A percentile compares a stretch with the other conserved stretches of the same genome.
Evolutionary conservation across 352 stramenopile species (phyloP).

Genomic region (Blastocystis sp.): DNA sequence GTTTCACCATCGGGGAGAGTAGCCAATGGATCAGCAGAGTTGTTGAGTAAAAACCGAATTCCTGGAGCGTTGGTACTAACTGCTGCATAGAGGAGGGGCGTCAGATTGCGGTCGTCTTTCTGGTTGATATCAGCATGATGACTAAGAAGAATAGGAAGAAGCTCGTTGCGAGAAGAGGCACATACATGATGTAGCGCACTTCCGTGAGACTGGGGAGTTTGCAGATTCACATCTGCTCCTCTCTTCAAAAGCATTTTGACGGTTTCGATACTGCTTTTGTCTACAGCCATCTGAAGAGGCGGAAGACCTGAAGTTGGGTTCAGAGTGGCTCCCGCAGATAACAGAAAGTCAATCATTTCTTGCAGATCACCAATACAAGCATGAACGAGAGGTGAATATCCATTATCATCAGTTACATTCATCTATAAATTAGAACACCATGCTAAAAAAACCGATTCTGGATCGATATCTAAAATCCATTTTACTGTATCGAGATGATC

Average conservation of each 20-base stretch:
- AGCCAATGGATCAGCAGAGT: constrained; percentile 7
- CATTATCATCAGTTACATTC: constrained; percentile 1
- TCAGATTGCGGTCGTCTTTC: neutral
- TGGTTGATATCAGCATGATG: constrained; percentile 1
- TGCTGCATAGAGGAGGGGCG: constrained; percentile 35
- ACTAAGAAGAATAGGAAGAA: neutral
- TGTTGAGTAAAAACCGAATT: neutral
- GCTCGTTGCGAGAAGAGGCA: neutral
- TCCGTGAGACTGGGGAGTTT: neutral
- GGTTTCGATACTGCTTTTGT: neutral
- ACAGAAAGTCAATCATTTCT: neutral
- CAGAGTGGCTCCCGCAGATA: neutral
- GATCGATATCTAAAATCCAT: constrained; percentile 34
- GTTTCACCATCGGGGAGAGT: constrained; percentile 36
- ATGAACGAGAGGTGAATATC: constrained; percentile 35
- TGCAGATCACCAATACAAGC: constrained; percentile 27
- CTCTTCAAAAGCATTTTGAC: neutral
- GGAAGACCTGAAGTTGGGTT: constrained; percentile 6
- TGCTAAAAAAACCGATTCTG: neutral
- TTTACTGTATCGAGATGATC: constrained; percentile 39
- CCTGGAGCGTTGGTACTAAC: constrained; percentile 10
- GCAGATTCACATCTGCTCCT: constrained; percentile 18
- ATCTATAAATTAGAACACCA: neutral
- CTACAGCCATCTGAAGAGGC: neutral
- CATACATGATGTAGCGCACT: neutral